Evolutionary conservation across 495 filamentous ascomycete species (phyloP).

Genomic region (Talaromyces nanjingensis): DNA sequence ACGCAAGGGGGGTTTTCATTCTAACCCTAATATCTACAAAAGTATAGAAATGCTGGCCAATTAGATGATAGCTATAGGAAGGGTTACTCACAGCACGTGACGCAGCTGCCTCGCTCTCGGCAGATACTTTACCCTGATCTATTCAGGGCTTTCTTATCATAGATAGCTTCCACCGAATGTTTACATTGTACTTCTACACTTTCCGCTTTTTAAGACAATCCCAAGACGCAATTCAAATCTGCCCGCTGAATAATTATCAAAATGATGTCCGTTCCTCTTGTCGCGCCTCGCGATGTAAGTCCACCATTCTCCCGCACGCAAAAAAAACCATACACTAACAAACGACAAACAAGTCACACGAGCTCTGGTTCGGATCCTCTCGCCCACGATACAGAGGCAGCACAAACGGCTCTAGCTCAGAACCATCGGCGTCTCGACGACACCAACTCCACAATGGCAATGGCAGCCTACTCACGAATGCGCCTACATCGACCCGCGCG

Average conservation of each 20-base stretch:
- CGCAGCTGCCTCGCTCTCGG: too few relatives aligned
- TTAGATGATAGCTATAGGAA: too few relatives aligned
- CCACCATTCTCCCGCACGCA: background rate
- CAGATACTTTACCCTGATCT: too few relatives aligned
- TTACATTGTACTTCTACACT: too few relatives aligned
- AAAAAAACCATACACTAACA: slow-evolving; percentile 3
- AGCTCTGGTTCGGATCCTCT: slow-evolving; percentile 61
- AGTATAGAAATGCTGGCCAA: too few relatives aligned
- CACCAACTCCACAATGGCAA: slow-evolving; percentile 6
- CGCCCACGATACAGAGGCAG: slow-evolving; percentile 26
- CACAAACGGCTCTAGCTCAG: slow-evolving; percentile 13
- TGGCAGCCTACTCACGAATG: background rate
- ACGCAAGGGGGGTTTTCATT: too few relatives aligned
- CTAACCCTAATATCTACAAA: too few relatives aligned
- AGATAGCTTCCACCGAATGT: too few relatives aligned
- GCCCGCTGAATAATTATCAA: background rate
- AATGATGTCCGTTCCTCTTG: slow-evolving; percentile 62
- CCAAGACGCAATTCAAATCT: background rate
- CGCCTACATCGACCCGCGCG: slow-evolving; percentile 13
- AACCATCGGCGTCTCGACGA: slow-evolving; percentile 14
- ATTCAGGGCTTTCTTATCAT: too few relatives aligned
- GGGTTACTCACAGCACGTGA: too few relatives aligned
- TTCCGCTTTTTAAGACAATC: too few relatives aligned
- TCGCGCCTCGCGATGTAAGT: slow-evolving; percentile 65
- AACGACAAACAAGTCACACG: slow-evolving; percentile 51